Percentiles rank a stretch among this genome's conserved stretches.
Evolutionary conservation across 352 stramenopile genomes (phyloP).

Genomic region (Phytopythium helicoides): DNA sequence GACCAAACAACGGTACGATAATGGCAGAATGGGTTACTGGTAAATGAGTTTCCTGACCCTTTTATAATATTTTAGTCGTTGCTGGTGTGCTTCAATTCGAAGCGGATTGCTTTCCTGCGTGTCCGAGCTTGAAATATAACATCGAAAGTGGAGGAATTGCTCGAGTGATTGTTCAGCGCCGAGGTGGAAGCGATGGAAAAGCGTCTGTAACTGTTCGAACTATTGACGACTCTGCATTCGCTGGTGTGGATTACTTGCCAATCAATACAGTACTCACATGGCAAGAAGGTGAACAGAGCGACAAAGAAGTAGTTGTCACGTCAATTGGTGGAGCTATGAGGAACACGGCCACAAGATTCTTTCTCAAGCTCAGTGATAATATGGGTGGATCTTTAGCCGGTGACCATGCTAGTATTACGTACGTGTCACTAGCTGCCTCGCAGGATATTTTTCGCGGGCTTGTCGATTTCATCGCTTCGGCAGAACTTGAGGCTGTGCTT

Average conservation of each 20-base stretch:
- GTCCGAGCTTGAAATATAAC: conserved; percentile 39
- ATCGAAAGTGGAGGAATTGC: conserved; percentile 45
- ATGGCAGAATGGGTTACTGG: too few species aligned
- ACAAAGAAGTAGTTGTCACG: conserved; percentile 46
- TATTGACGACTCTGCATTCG: conserved; percentile 40
- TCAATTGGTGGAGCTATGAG: conserved; percentile 33
- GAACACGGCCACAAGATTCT: conserved; percentile 24
- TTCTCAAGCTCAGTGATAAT: conserved; percentile 31
- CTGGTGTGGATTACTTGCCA: conserved; percentile 47
- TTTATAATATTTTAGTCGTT: conserved; percentile 14
- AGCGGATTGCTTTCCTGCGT: conserved; percentile 66
- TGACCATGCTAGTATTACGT: conserved; percentile 27
- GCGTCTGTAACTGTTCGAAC: conserved; percentile 43
- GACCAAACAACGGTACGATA: conserved; percentile 49
- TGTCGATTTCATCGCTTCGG: conserved; percentile 47
- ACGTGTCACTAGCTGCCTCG: conserved; percentile 41
- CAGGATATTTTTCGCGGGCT: conserved; percentile 37
- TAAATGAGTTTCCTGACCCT: too few species aligned
- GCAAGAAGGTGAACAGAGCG: conserved; percentile 46
- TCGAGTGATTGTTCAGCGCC: conserved; percentile 50
- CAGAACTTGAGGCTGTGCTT: conserved; percentile 32
- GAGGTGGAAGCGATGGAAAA: conserved; percentile 42
- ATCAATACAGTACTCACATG: conserved; percentile 37
- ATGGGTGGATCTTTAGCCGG: conserved; percentile 19
- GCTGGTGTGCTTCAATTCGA: conserved; percentile 58